A percentile compares a stretch with the other conserved stretches of the same genome.
phyloP scores from a whole-genome alignment of 257 asterid genomes.

The Thymus mandschuricus region DNA sequence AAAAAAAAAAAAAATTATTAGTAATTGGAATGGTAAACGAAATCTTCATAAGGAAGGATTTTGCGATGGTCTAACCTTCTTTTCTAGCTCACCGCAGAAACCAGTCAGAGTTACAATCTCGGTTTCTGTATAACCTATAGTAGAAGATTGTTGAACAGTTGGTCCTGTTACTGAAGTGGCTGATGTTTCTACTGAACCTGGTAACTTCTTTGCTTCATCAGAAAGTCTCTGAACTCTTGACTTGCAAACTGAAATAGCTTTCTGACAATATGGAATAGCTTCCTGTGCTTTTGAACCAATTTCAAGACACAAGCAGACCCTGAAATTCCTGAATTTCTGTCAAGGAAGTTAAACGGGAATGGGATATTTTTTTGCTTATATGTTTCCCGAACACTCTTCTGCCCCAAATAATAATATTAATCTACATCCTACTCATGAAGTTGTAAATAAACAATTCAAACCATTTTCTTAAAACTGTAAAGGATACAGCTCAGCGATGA shows the following conservation, averaged over 20 bases:
- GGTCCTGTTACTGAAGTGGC: constrained; percentile 40
- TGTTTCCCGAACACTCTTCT: not conserved
- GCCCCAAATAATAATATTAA: not conserved
- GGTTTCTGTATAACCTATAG: constrained; percentile 46
- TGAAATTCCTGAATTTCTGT: constrained; percentile 71
- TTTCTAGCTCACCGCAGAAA: constrained; percentile 77
- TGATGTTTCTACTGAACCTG: constrained; percentile 36
- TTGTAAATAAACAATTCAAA: not conserved
- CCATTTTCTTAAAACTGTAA: constrained; percentile 17
- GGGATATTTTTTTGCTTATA: not conserved
- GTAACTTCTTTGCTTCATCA: constrained; percentile 44
- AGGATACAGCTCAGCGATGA: constrained; percentile 95
- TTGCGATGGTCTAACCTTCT: constrained; percentile 57
- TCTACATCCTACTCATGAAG: not conserved
- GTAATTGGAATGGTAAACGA: constrained; percentile 2
- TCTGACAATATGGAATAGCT: constrained; percentile 73
- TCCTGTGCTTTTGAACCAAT: constrained; percentile 86
- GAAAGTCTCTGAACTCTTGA: constrained; percentile 67
- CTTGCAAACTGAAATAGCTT: constrained; percentile 79
- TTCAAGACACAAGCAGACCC: constrained; percentile 85
- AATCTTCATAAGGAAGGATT: not conserved
- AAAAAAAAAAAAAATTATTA: not conserved
- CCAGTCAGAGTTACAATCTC: constrained; percentile 73
- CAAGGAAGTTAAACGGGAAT: constrained; percentile 39
- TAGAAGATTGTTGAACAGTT: not conserved